These are phyloP conservation scores for Orbilia javanica DNA, from an alignment of 2,329 filamentous ascomycete species.

Conservation along the genomic window DNA sequence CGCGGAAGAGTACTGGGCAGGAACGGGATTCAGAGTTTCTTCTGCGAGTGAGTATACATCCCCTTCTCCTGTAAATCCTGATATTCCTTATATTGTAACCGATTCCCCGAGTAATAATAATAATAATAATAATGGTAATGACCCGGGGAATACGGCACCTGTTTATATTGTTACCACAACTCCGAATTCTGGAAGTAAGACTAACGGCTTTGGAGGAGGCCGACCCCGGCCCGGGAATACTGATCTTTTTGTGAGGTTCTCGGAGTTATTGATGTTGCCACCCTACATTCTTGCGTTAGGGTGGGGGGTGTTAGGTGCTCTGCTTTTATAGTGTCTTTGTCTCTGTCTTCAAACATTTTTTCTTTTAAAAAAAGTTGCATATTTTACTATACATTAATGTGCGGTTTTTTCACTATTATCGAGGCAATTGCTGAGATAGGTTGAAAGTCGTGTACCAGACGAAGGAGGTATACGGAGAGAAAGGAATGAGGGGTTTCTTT, in stretches of 20 bases:
- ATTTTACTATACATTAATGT: background rate
- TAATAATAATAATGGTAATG: conserved; percentile 1
- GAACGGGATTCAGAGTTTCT: conserved; percentile 57
- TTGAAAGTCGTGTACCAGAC: background rate
- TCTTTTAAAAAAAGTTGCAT: background rate
- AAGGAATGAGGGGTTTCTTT: background rate
- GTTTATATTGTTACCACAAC: conserved; percentile 62
- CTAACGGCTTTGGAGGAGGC: conserved; percentile 48
- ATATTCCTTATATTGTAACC: conserved; percentile 48
- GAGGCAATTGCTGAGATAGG: background rate
- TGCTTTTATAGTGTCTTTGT: conserved; percentile 35
- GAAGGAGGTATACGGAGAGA: background rate
- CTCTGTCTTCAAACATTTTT: background rate
- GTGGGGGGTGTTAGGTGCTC: conserved; percentile 48
- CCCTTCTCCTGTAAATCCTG: conserved; percentile 39
- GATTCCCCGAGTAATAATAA: conserved; percentile 29
- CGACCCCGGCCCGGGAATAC: conserved; percentile 39
- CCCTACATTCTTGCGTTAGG: conserved; percentile 43
- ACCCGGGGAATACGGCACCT: conserved; percentile 61
- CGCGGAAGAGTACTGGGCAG: conserved; percentile 57
- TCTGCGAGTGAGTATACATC: conserved; percentile 53
- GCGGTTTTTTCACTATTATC: background rate
- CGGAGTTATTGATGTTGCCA: conserved; percentile 36
- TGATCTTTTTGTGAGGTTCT: conserved; percentile 40
- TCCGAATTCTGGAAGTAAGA: conserved; percentile 51